Percentiles rank a stretch among this genome's conserved stretches.
Conservation (phyloP, 352 stramenopile genomes). For the Globisporangium irregulare region DNA sequence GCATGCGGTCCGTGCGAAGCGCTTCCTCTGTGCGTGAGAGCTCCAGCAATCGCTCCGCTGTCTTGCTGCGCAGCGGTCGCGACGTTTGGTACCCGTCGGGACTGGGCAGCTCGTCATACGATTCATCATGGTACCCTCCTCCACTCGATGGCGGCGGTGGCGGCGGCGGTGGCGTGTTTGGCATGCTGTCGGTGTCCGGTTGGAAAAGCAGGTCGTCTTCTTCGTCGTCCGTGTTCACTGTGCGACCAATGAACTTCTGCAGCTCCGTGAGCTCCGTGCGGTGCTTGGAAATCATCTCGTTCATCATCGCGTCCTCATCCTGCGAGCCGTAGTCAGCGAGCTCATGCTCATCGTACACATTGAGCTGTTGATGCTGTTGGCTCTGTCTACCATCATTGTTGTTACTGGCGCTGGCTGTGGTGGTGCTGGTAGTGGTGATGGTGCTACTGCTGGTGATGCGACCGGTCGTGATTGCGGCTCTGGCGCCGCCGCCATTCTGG, state of each 20-base stretch:
- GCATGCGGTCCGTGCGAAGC: slow-evolving; percentile 66
- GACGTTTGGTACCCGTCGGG: slow-evolving; percentile 31
- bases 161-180: slow-evolving; percentile 24
- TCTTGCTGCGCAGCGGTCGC: slow-evolving; percentile 30
- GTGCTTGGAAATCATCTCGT: slow-evolving; percentile 55
- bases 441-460: not conserved
- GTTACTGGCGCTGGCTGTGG: not conserved
- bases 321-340: slow-evolving; percentile 11
- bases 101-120: slow-evolving; percentile 22
- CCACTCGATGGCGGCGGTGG: slow-evolving; percentile 8
- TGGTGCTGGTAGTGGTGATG: slow-evolving; percentile 7
- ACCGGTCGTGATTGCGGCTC: slow-evolving; percentile 9
- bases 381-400: not conserved
- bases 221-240: slow-evolving; percentile 17
- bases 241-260: slow-evolving; percentile 43
- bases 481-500: not conserved
- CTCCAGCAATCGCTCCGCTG: slow-evolving; percentile 46
- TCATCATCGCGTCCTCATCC: slow-evolving; percentile 46
- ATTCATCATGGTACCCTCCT: slow-evolving; percentile 13
- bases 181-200: slow-evolving; percentile 10
- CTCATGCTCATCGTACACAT: slow-evolving; percentile 4
- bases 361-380: not conserved
- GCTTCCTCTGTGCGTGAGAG: slow-evolving; percentile 45
- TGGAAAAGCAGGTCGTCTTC: slow-evolving; percentile 19
- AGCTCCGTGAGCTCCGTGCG: slow-evolving; percentile 49